Percentiles rank a stretch among this genome's conserved stretches.
Conservation (phyloP, 345 rosid species). For the Euclidium syriacum region DNA sequence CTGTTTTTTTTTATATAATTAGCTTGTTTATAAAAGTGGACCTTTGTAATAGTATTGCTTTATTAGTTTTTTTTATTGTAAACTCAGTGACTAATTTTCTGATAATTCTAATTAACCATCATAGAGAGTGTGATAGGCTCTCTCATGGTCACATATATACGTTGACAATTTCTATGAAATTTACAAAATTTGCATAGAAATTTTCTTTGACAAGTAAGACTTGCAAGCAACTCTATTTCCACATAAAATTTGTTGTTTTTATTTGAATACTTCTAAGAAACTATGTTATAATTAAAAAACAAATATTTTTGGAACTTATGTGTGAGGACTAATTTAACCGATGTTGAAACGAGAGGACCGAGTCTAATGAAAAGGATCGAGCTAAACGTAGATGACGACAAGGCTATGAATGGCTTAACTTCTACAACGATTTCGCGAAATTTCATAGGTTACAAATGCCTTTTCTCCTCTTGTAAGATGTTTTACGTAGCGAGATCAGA, state of each 20-base stretch:
- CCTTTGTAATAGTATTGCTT: not conserved
- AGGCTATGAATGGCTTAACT: too few species aligned
- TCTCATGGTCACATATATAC: conserved; percentile 22
- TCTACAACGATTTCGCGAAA: too few species aligned
- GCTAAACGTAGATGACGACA: not conserved
- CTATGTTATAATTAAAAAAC: not conserved
- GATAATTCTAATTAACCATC: not conserved
- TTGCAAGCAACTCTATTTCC: conserved; percentile 25
- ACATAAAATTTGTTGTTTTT: conserved; percentile 22
- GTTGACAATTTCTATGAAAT: conserved; percentile 11
- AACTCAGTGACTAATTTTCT: not conserved
- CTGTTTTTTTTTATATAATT: not conserved
- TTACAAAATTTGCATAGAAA: not conserved
- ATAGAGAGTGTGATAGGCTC: conserved; percentile 13
- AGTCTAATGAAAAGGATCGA: not conserved
- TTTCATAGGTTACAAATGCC: too few species aligned
- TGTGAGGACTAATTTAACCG: not conserved
- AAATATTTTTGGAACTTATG: not conserved
- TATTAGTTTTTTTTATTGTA: not conserved
- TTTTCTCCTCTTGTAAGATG: too few species aligned
- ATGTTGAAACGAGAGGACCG: conserved; percentile 13
- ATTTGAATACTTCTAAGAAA: not conserved
- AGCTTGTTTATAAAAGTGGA: not conserved
- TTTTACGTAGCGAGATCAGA: too few species aligned
- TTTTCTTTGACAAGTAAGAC: conserved; percentile 14